phyloP scores from a whole-genome alignment of 1,284 basidiomycete genomes.

The Rhodotorula sp. region DNA sequence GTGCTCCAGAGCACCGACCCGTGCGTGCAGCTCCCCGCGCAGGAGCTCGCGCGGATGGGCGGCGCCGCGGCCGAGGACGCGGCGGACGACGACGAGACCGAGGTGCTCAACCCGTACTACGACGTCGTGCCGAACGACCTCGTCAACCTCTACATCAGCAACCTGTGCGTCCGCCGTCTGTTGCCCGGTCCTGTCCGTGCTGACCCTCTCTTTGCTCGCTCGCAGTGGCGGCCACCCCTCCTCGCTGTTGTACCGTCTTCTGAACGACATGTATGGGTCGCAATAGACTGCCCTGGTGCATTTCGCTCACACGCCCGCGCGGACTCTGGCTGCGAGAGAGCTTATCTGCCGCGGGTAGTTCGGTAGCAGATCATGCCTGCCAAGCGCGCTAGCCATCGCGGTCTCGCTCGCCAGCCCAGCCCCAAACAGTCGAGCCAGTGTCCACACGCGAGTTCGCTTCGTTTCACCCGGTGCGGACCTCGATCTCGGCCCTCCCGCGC shows the following conservation, averaged over 20 bases:
- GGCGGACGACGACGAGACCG: constrained; percentile 49
- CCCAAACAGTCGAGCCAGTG: no score
- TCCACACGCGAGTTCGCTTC: no score
- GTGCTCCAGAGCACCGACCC: constrained; percentile 59
- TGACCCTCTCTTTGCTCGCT: background rate
- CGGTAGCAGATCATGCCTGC: no score
- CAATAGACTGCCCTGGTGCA: background rate
- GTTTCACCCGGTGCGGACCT: constrained; percentile 22
- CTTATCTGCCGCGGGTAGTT: no score
- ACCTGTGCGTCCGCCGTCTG: constrained; percentile 51
- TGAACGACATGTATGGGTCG: constrained; percentile 41
- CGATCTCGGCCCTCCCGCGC: constrained; percentile 19
- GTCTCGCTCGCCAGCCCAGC: no score
- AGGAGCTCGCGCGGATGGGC: background rate
- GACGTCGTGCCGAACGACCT: constrained; percentile 92
- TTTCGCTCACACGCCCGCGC: background rate
- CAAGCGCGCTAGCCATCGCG: no score
- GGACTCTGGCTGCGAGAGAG: no score
- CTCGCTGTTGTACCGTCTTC: constrained; percentile 34
- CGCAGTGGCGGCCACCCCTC: constrained; percentile 42
- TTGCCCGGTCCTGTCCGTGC: background rate
- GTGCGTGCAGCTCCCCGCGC: background rate
- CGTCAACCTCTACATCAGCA: constrained; percentile 92
- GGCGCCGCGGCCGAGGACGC: constrained; percentile 57
- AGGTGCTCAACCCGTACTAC: constrained; percentile 72